Base-by-base conservation (phyloP, 371 early-diverging fungal genomes). In the Smittium mucronatum region DNA sequence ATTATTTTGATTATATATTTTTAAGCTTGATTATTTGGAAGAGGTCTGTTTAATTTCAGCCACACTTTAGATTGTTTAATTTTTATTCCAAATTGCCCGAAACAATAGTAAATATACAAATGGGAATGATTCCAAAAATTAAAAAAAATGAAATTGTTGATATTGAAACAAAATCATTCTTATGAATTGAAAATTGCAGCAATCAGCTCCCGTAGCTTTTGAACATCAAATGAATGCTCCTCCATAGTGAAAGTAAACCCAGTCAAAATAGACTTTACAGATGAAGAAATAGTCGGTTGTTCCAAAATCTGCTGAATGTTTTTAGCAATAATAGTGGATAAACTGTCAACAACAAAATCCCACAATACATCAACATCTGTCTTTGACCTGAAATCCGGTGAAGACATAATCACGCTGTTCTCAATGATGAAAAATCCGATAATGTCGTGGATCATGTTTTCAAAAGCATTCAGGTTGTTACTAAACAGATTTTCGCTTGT, bases 401-500 rank as follows among this genome's bases (percentile, higher is more conserved):
- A 93, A n/a, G 94, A 87, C 68, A 89, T 86, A 67, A 94, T 73
- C 36, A 98, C 89, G 63, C 87, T 83, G 67, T 93, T 88, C 73
- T 98, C 98, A 26, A 97, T 88, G 63, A 94, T 88, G 74, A 98
- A 98, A 75, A 95, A 98, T 0, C 98, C 98, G 34, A 92, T 89
- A 71, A 96, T 86, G 36, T 95, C 95, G 69, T 90, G 86, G 36
- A 97, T 76, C 63, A 90, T 83, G 0, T 81, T 78, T 69, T 89
- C 87, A 70, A 96, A 92, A 1, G 84, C 81, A 15, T 76, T 79
- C 29, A 91, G 72, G 70, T 89, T 83, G 25, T 84, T 85, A 31
- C 89, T 74, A 1, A 88, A 67, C 70, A 77, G 74, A 28, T 76
- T 69, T 34, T 70, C 73, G 2, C 71, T 69, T 36, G 72, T 64